Conservation (phyloP, 495 filamentous ascomycete species). For the Neurospora sp. region DNA sequence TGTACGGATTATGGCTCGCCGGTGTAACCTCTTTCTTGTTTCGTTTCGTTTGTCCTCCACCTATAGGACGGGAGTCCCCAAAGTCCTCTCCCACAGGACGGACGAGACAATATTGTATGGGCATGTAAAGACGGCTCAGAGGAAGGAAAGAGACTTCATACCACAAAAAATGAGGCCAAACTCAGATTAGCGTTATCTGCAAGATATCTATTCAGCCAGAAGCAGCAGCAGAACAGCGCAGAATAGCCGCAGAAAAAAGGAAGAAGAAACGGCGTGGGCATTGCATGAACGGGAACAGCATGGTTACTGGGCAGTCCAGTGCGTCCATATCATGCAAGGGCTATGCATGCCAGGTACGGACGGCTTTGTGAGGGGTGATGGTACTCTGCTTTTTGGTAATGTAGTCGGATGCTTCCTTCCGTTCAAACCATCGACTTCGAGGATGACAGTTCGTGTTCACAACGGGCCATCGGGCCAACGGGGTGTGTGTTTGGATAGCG, state of each 20-base stretch:
- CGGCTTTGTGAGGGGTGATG: not conserved
- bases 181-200: not conserved
- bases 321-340: not conserved
- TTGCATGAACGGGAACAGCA: not conserved
- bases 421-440: not conserved
- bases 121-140: not conserved
- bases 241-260: not conserved
- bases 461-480: not conserved
- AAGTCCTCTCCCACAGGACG: not conserved
- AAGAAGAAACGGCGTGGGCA: not conserved
- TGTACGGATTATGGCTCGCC: not conserved
- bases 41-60: not conserved
- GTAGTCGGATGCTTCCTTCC: not conserved
- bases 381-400: not conserved
- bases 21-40: not conserved
- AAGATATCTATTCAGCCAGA: not conserved
- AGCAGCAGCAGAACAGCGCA: not conserved
- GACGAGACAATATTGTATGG: not conserved
- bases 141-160: not conserved
- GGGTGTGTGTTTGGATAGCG: not conserved
- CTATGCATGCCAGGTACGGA: not conserved
- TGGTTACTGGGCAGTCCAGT: not conserved
- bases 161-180: not conserved
- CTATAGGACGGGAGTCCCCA: not conserved
- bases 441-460: not conserved